Percentiles rank a stretch among this genome's conserved stretches.
These are phyloP conservation scores for Ochromonas danica DNA, from an alignment of 108 stramenopile species.

Conservation along the genomic window DNA sequence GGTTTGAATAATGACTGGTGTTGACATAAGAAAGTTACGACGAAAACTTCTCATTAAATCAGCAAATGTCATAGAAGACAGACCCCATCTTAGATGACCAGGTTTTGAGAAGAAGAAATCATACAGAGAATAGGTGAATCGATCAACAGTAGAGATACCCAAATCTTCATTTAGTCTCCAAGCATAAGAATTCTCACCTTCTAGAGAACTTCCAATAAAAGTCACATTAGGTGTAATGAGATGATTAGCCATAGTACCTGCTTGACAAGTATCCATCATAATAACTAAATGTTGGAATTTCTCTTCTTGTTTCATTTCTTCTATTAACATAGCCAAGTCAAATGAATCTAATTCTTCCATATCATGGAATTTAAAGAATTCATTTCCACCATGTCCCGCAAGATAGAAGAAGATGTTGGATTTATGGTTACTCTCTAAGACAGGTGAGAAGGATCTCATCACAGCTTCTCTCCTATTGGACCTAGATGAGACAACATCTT, in stretches of 20 bases:
- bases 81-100: too few relatives aligned
- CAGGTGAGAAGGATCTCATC: too few relatives aligned
- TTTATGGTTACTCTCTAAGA: neutral
- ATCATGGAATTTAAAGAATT: slow-evolving; percentile 95
- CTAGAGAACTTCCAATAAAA: slow-evolving; percentile 67
- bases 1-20: too few relatives aligned
- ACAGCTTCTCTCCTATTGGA: too few relatives aligned
- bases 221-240: slow-evolving; percentile 63
- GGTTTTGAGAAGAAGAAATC: too few relatives aligned
- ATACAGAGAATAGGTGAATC: slow-evolving; percentile 58
- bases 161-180: slow-evolving; percentile 60
- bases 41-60: too few relatives aligned
- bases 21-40: too few relatives aligned
- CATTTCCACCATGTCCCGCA: slow-evolving; percentile 95
- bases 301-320: slow-evolving; percentile 63
- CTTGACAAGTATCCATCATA: slow-evolving; percentile 91
- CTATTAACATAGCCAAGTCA: slow-evolving; percentile 67
- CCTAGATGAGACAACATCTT: too few relatives aligned
- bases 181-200: slow-evolving; percentile 73
- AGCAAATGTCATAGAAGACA: too few relatives aligned
- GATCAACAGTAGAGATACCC: slow-evolving; percentile 70
- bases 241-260: slow-evolving; percentile 60
- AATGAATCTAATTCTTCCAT: slow-evolving; percentile 78
- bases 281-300: slow-evolving; percentile 70
- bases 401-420: slow-evolving; percentile 69